Base-by-base conservation (phyloP, 306 rosid genomes). In the Phaseolus lunatus region DNA sequence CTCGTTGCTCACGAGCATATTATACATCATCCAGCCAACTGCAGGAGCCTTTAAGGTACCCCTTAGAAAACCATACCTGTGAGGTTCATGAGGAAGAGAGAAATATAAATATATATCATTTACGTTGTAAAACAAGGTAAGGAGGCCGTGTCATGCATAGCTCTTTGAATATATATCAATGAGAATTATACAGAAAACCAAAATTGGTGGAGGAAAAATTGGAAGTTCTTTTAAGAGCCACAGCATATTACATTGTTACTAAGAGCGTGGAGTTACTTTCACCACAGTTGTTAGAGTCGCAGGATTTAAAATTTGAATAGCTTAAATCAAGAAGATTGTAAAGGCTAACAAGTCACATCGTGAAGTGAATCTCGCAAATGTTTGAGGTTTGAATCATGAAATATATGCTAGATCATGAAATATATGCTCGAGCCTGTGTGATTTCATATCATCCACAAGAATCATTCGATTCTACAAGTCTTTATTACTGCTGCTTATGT, bases 1-100 rank as follows among this genome's bases (percentile, higher is more conserved):
- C 85, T 87, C 92, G 64, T 94, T 90, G 89, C 97, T 94, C 78
- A 94, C 98, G 5, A 94, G 97, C 85, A 94, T 79, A 85, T 90
- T 94, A 61, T 94, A 95, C 96, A 95, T 87, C 97, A 92, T 90
- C 98, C 97, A 95, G 18, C 98, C 97, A 75, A 95, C 86, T 22
- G 96, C 98, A n/a, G 97, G 97, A 15, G 97, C 90, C 86, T 87
- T 91, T 78, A 95, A 85, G 57, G 98, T 92, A 61, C 96, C 98
- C 79, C 93, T 84, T 45, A 95, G 91, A 58, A 92, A 86, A 71
- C 96, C 93, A 41, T 94, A 92, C 91, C 98, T 94, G 84, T 48
- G 8, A 71, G 31, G 73, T 76, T 81, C 66, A 53, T 16, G 63
- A 77, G 56, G 45, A 67, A 67, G 44, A 2, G 22, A 37, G 63